A percentile compares a stretch with the other conserved stretches of the same genome.
Conservation (phyloP, 495 filamentous ascomycete genomes). For the Hyphodiscus hymeniophilus region DNA sequence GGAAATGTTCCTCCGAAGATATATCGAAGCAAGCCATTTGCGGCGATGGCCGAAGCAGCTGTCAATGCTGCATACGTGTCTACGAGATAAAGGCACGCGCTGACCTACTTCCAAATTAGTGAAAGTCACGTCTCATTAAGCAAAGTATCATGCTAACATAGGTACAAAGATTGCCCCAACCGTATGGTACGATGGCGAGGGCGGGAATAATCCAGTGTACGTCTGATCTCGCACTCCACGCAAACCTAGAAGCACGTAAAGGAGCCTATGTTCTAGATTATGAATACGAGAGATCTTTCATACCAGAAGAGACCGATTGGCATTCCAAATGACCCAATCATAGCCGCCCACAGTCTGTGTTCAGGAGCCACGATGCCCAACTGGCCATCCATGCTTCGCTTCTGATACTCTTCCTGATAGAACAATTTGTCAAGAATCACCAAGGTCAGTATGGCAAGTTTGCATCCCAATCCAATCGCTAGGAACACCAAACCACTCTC, state of each 20-base stretch:
- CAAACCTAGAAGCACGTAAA: too few species aligned
- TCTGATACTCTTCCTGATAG: too few species aligned
- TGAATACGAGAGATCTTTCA: too few species aligned
- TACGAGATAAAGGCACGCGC: slow-evolving; percentile 41
- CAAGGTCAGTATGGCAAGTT: slow-evolving; percentile 19
- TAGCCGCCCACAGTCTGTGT: slow-evolving; percentile 36
- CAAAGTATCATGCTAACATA: slow-evolving; percentile 40
- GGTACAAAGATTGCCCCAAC: slow-evolving; percentile 52
- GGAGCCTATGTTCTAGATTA: too few species aligned
- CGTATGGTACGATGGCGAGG: slow-evolving; percentile 50
- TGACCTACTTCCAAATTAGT: too few species aligned
- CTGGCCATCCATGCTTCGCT: too few species aligned
- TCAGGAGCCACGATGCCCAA: too few species aligned
- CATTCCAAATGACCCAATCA: slow-evolving; percentile 5
- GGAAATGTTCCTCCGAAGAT: slow-evolving; percentile 54
- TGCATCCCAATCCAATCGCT: slow-evolving; percentile 26
- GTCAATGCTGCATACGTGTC: slow-evolving; percentile 49
- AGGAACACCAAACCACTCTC: slow-evolving; percentile 27
- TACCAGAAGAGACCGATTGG: slow-evolving; percentile 26
- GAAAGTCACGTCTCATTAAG: too few species aligned
- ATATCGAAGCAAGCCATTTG: slow-evolving; percentile 57
- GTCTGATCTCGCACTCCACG: slow-evolving; percentile 30
- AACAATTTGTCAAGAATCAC: too few species aligned
- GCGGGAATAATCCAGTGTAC: slow-evolving; percentile 35
- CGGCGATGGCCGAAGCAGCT: slow-evolving; percentile 50